These are phyloP conservation scores for Boechera divaricarpa DNA, from an alignment of 345 rosid species.

Conservation along the genomic window DNA sequence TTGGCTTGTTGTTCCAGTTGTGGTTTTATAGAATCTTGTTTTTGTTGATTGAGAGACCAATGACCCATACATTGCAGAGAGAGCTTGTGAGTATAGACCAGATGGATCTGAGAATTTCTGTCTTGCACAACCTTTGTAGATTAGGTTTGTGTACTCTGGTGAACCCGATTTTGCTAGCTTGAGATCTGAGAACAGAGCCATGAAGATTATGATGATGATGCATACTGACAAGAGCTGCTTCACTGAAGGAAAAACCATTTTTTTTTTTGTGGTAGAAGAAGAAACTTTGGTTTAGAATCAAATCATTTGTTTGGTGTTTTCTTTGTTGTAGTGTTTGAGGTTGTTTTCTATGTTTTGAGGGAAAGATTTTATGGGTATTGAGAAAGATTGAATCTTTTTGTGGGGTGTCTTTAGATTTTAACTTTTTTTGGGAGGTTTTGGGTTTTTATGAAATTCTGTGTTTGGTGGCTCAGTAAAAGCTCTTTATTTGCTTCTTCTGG, in stretches of 20 bases:
- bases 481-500: slow-evolving; percentile 20
- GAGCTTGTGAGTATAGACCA: slow-evolving; percentile 81
- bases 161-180: slow-evolving; percentile 55
- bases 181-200: slow-evolving; percentile 50
- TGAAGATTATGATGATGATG: slow-evolving; percentile 46
- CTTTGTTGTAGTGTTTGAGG: slow-evolving; percentile 33
- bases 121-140: slow-evolving; percentile 91
- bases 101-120: slow-evolving; percentile 81
- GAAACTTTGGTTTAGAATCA: slow-evolving; percentile 37
- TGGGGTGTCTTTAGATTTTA: slow-evolving; percentile 26
- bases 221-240: slow-evolving; percentile 45
- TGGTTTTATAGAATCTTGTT: slow-evolving; percentile 81
- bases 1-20: slow-evolving; percentile 67
- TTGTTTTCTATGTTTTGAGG: not conserved
- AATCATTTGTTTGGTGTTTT: slow-evolving; percentile 52
- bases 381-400: slow-evolving; percentile 27
- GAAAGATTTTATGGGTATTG: slow-evolving; percentile 12
- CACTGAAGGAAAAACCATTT: slow-evolving; percentile 54
- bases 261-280: not conserved
- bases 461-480: slow-evolving; percentile 45
- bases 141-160: slow-evolving; percentile 66
- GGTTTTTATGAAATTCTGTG: slow-evolving; percentile 36
- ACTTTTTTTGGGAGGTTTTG: not conserved
- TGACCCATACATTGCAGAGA: slow-evolving; percentile 85
- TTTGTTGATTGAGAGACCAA: slow-evolving; percentile 83